These are phyloP conservation scores for Beauveria medogensis DNA, from an alignment of 2,329 filamentous ascomycete genomes.

Conservation along the genomic window DNA sequence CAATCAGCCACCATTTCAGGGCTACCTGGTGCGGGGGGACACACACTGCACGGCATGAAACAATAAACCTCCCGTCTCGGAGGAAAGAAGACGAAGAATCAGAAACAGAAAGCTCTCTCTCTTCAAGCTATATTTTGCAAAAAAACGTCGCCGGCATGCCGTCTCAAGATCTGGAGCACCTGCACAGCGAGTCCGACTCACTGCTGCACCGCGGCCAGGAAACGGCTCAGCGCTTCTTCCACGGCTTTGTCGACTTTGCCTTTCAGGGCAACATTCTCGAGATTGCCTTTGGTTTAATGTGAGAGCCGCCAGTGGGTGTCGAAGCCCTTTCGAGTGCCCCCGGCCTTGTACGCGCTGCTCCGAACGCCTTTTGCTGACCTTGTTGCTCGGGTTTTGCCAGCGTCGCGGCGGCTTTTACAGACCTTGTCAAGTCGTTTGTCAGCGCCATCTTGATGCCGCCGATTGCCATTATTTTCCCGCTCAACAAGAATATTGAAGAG, in stretches of 20 bases:
- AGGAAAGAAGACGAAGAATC: not conserved
- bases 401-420: constrained; percentile 62
- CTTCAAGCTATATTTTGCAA: not conserved
- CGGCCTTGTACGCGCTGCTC: not conserved
- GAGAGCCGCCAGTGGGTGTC: constrained; percentile 24
- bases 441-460: constrained; percentile 62
- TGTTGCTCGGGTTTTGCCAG: constrained; percentile 18
- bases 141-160: constrained; percentile 17
- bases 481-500: constrained; percentile 64
- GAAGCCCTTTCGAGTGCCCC: not conserved
- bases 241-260: constrained; percentile 64
- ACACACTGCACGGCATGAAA: not conserved
- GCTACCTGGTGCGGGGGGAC: not conserved
- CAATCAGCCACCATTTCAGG: not conserved
- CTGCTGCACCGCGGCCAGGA: constrained; percentile 40
- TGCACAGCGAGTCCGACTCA: constrained; percentile 23
- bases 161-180: constrained; percentile 28
- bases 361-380: not conserved
- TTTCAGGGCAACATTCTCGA: constrained; percentile 68
- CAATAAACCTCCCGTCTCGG: not conserved
- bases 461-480: constrained; percentile 58
- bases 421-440: constrained; percentile 64
- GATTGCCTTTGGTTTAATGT: constrained; percentile 70
- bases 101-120: not conserved
- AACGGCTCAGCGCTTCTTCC: constrained; percentile 44